A percentile compares a stretch with the other conserved stretches of the same genome.
phyloP scores from a whole-genome alignment of 805 yeast genomes.

The Jamesozyma rosinii region DNA sequence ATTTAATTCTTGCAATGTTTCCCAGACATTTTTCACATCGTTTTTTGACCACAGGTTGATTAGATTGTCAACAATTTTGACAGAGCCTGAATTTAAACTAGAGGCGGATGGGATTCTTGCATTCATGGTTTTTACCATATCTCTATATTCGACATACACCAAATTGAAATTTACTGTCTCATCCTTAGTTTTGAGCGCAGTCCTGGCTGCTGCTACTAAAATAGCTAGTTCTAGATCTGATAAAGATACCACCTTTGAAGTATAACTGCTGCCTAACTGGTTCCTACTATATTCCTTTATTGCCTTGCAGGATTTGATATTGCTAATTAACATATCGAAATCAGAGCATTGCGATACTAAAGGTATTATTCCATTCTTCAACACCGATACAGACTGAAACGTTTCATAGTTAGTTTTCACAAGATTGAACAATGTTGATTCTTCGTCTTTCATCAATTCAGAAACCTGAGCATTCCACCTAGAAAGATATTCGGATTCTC shows the following conservation, averaged over 20 bases:
- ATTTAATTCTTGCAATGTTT: constrained; percentile 47
- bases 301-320: constrained; percentile 9
- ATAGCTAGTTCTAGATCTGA: constrained; percentile 67
- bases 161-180: constrained; percentile 64
- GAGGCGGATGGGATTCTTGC: constrained; percentile 31
- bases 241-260: constrained; percentile 32
- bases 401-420: constrained; percentile 47
- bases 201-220: constrained; percentile 67
- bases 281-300: constrained; percentile 25
- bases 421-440: constrained; percentile 30
- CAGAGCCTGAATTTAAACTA: constrained; percentile 15
- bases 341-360: constrained; percentile 32
- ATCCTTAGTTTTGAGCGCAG: constrained; percentile 47
- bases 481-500: constrained; percentile 1
- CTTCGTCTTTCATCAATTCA: constrained; percentile 19
- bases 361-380: constrained; percentile 38
- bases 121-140: constrained; percentile 40
- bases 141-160: constrained; percentile 66
- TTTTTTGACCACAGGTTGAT: constrained; percentile 52
- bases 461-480: constrained; percentile 40
- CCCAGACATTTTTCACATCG: constrained; percentile 68
- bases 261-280: constrained; percentile 20
- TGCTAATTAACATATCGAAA: constrained; percentile 22
- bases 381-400: constrained; percentile 45
- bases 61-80: constrained; percentile 30